Conservation (phyloP, 2,329 filamentous ascomycete species). For the Fusarium neocosmosporiellum region DNA sequence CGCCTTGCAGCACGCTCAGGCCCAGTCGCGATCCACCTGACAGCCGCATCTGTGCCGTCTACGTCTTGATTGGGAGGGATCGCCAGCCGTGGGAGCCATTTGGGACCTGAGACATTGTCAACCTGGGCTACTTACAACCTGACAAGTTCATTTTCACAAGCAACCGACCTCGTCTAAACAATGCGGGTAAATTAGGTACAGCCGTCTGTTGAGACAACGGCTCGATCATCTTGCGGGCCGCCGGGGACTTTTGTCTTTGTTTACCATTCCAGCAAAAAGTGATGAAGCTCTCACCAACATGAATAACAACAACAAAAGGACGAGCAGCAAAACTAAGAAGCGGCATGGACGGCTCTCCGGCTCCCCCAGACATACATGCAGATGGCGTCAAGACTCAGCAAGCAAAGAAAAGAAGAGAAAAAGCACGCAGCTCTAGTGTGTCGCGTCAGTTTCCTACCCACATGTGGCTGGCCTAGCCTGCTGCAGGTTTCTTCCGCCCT, state of each 20-base stretch:
- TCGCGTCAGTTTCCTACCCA: conserved; percentile 23
- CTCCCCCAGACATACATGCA: conserved; percentile 17
- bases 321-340: conserved; percentile 5
- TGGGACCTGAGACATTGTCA: conserved; percentile 32
- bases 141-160: conserved; percentile 9
- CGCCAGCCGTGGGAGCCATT: conserved; percentile 16
- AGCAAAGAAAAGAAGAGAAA: conserved; percentile 5
- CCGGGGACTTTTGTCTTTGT: conserved; percentile 21
- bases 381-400: conserved; percentile 16
- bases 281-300: neutral
- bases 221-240: conserved; percentile 19
- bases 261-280: conserved; percentile 34
- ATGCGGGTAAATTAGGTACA: conserved; percentile 36
- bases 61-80: conserved; percentile 16
- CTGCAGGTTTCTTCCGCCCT: conserved; percentile 41
- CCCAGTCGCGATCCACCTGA: conserved; percentile 27
- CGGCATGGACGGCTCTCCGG: neutral
- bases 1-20: conserved; percentile 40
- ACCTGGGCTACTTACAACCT: neutral
- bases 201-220: conserved; percentile 26
- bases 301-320: neutral
- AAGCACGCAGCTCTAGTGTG: neutral
- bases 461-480: conserved; percentile 9
- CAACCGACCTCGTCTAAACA: conserved; percentile 7
- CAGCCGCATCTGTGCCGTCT: neutral